Conservation (phyloP, 805 yeast species). For the Hermanozyma aechmeae region DNA sequence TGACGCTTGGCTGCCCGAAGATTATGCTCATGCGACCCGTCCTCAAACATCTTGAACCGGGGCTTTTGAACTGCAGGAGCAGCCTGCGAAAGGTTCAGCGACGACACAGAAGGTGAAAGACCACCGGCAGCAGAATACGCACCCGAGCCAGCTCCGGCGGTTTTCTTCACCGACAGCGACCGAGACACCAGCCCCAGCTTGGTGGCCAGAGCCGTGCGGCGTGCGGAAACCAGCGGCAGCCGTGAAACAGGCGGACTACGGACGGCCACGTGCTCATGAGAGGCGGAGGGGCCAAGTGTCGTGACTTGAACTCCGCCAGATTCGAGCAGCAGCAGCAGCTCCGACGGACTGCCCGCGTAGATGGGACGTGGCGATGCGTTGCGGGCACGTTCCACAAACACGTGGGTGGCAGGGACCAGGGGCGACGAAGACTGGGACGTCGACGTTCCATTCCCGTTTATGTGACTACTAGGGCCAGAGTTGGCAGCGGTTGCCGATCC, state of each 20-base stretch:
- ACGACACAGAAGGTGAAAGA: slow-evolving; percentile 3
- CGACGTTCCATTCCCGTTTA: too few relatives aligned
- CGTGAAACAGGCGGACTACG: slow-evolving; percentile 11
- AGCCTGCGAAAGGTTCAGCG: slow-evolving; percentile 3
- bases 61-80: slow-evolving; percentile 17
- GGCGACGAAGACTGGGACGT: too few relatives aligned
- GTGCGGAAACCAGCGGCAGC: slow-evolving; percentile 8
- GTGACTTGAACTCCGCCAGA: too few relatives aligned
- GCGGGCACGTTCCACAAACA: too few relatives aligned
- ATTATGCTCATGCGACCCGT: slow-evolving; percentile 76
- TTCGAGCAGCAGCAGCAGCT: too few relatives aligned
- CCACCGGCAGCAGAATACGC: not conserved
- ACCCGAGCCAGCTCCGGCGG: slow-evolving; percentile 3
- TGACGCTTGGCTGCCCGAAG: slow-evolving; percentile 69
- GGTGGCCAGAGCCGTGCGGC: slow-evolving; percentile 4
- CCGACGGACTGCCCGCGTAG: too few relatives aligned
- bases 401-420: too few relatives aligned
- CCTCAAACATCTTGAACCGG: slow-evolving; percentile 49
- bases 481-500: too few relatives aligned
- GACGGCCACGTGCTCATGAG: too few relatives aligned
- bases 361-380: too few relatives aligned
- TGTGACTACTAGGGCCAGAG: too few relatives aligned
- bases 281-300: too few relatives aligned
- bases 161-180: slow-evolving; percentile 11
- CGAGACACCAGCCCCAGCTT: slow-evolving; percentile 12